Percentiles rank a stretch among this genome's conserved stretches.
Evolutionary conservation across 179 eudicot species (phyloP).

Genomic region (Beta lomatogona): DNA sequence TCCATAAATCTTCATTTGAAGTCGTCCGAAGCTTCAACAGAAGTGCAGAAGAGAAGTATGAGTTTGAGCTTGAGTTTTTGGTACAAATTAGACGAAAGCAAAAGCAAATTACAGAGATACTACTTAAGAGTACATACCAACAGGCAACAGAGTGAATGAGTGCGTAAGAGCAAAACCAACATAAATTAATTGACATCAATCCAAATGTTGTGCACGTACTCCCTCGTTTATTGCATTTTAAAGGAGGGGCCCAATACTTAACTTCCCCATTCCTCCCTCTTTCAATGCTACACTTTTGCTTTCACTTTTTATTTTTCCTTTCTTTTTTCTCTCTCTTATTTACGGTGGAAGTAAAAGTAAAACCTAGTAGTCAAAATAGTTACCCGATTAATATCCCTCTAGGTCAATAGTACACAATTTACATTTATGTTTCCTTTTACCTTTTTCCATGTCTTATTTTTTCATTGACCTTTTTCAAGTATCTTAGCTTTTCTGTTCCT

Average conservation of each 20-base stretch:
- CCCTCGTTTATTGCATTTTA: slow-evolving; percentile 26
- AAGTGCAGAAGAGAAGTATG: slow-evolving; percentile 4
- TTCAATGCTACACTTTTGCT: background rate
- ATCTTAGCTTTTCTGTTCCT: slow-evolving; percentile 18
- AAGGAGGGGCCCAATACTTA: slow-evolving; percentile 3
- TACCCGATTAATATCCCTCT: slow-evolving; percentile 10
- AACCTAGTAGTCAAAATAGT: background rate
- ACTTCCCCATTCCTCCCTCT: slow-evolving; percentile 1
- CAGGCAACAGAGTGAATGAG: background rate
- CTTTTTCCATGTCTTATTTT: slow-evolving; percentile 2
- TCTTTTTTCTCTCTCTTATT: background rate
- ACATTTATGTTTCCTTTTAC: slow-evolving; percentile 8
- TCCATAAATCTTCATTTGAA: slow-evolving; percentile 11
- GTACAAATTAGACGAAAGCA: slow-evolving; percentile 7
- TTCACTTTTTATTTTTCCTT: too few relatives aligned
- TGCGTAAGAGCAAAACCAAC: background rate
- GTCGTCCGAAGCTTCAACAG: slow-evolving; percentile 24
- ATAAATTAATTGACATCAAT: slow-evolving; percentile 27
- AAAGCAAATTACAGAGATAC: too few relatives aligned
- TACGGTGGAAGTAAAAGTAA: background rate
- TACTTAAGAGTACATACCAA: background rate
- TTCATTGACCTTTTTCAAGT: background rate
- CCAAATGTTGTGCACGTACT: slow-evolving; percentile 39
- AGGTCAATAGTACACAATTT: background rate
- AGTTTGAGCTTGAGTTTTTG: slow-evolving; percentile 12